Base-by-base conservation (phyloP, 352 stramenopile genomes). In the Globisporangium uncinulatum region DNA sequence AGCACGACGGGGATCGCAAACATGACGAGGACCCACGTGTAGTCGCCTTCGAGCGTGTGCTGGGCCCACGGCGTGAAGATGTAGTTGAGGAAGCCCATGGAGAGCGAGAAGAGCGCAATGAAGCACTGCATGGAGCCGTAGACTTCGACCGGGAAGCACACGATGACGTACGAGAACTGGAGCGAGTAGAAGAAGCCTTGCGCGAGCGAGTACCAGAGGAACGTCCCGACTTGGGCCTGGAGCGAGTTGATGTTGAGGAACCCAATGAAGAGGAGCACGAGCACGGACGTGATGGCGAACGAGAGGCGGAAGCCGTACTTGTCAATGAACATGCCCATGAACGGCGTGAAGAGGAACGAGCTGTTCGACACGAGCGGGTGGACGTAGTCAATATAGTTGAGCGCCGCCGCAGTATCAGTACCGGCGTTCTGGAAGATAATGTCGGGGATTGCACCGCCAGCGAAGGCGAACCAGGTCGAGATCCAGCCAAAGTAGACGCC, bases 111-210 rank as follows among this genome's bases (percentile, higher is more conserved):
- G 43, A 63, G 43, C 19, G 59, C 61, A 21, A 75, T 46, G 42
- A 70, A 75, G 37, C 64, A 65, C 46, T 75, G 65, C 13, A 75
- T 54, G 20, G 65, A 73, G 51, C 68, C 68, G 46, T 75, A 76
- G 17, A 76, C 65, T 47, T 76, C 56, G 3, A 56, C 54, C 6
- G 68, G 61, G 45, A 75, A 75, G 54, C 61, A 68, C n/a, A 75
- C 56, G 19, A 75, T 70, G 49, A 65, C 63, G 50, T 73, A 73
- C 21, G 65, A 57, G 41, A 73, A 73, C 58, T 73, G 65, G 29
- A 73, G 62, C 42, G 61, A 66, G 52, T 73, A 73, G 42, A 73
- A 60, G 45, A 56, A 59, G 48, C 57, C 51, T 20, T 73, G 62
- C 10, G 61, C 54, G 15, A 73, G 60, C 32, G 65, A 59, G 21